Evolutionary conservation across 495 filamentous ascomycete genomes (phyloP), one percentile per base, ranked within the genome.

Genomic region (Bryoglossum gracile): DNA sequence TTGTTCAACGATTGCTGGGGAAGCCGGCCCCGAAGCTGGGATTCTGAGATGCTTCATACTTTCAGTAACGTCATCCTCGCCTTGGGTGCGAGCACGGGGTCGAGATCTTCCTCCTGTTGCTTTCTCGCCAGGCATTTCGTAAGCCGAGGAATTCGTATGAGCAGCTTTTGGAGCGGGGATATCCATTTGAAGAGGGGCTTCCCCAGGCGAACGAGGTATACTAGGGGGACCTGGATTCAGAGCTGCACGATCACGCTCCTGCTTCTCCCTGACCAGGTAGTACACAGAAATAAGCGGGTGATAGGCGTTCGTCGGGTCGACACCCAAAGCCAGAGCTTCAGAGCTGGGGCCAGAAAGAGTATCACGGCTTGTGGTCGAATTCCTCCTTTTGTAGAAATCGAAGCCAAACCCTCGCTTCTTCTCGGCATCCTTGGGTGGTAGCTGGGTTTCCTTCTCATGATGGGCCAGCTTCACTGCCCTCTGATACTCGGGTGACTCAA

Each of bases 371-470:
- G 78, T 86, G 17, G 75, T 75, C 1, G 94, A 96, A 60, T 86
- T 95, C 26, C 89, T 79, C 55, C 92, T 78, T 67, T 95, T 95
- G 67, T 99, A 99, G 57, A 99, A 97, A 62, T 96, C 89, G 54
- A 97, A 96, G 8, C 80, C 80, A 53, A 92, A 87, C 1, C 86
- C 87, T 37, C 90, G 79, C 63, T 86, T 89, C 64, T 87, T 90
- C 62, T 97, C 94, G 3, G 64, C 58, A 23, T 83, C 78, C 33
- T 82, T 82, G 19, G 77, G 81, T 2, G 77, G 71, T 13, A 67
- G 65, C 6, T 81, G 76, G 32, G 74, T 63, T 53, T 90, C 83
- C 57, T 80, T 83, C 48, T 83, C 78, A 48, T 77, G 77, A 33
- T 70, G 62, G 2, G 74, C 57, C 19, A 80, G 67, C 40, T 77